Evolutionary conservation across 805 yeast species (phyloP), one percentile per base, ranked within the genome.

Genomic region (Lipomyces sp.): DNA sequence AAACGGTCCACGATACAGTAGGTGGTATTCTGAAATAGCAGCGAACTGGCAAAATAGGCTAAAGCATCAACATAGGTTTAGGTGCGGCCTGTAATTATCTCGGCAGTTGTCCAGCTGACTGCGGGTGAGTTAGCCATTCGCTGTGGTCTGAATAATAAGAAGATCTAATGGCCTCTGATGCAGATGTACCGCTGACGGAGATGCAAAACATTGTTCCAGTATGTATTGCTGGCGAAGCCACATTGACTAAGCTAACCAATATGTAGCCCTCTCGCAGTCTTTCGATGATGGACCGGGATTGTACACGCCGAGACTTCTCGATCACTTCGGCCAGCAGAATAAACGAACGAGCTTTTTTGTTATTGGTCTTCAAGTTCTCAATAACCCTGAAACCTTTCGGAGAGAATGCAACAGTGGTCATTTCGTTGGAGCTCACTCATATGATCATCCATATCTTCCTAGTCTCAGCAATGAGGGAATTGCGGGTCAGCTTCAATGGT

Each of bases 281-380:
- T 91, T 91, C 68, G 98, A 91, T 66, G 98, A 91, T 66, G 98
- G 98, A 0, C 98, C 98, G 1, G 77, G 90, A 0, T 80, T 80
- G 0, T 75, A 79, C 21, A 90, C 97, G 0, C 70, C 77, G 3
- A 73, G 73, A 38, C 73, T 91, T 28, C 66, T 89, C 22, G 68
- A 72, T 2, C 68, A 73, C n/a, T 68, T 90, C 57, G 67, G 70
- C 6, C 70, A 70, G 42, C 62, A 59, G 38, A 35, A 33, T 4
- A 52, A 49, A 43, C 81, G 77, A 48, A 69, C 89, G 0, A 90
- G 96, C 0, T 90, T 91, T 62, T 91, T 91, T 72, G 83, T 88
- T 1, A 73, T 90, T 47, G 98, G 98, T 1, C 71, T 83, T 45
- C 86, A 90, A 60, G 83, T 86, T 28, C 83, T 90, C 2, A 74